A percentile compares a stretch with the other conserved stretches of the same genome.
These are phyloP conservation scores for Trichoderma cornu-damae DNA, from an alignment of 2,329 filamentous ascomycete species.

Conservation along the genomic window DNA sequence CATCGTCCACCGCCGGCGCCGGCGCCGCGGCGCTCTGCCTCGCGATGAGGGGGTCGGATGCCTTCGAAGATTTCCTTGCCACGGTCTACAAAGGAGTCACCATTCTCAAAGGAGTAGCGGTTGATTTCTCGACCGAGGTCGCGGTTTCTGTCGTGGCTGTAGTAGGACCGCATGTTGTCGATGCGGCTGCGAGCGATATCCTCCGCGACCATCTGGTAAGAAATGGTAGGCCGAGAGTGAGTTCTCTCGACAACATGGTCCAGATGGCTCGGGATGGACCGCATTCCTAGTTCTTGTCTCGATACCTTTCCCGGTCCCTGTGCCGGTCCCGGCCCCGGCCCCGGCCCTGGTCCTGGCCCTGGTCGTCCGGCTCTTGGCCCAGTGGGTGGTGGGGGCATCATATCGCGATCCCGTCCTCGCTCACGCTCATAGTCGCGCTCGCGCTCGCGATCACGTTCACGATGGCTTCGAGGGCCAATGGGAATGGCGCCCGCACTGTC, in stretches of 20 bases:
- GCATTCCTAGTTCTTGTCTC: slow-evolving; percentile 27
- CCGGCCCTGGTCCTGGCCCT: slow-evolving; percentile 29
- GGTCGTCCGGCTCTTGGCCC: slow-evolving; percentile 39
- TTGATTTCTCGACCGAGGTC: slow-evolving; percentile 51
- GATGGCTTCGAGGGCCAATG: slow-evolving; percentile 33
- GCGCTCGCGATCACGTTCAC: slow-evolving; percentile 17
- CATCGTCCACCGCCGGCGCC: slow-evolving; percentile 28
- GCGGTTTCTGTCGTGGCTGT: slow-evolving; percentile 38
- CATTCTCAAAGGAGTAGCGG: slow-evolving; percentile 68
- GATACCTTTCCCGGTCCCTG: slow-evolving; percentile 30
- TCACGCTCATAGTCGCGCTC: slow-evolving; percentile 12
- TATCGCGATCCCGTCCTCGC: not conserved
- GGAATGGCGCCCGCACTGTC: slow-evolving; percentile 34
- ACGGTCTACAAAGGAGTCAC: slow-evolving; percentile 62
- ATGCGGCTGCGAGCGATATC: slow-evolving; percentile 61
- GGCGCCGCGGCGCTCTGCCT: slow-evolving; percentile 37
- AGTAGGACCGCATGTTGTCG: slow-evolving; percentile 48
- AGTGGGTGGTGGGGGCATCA: slow-evolving; percentile 25
- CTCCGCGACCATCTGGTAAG: slow-evolving; percentile 55
- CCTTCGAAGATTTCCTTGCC: slow-evolving; percentile 65
- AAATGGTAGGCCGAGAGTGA: slow-evolving; percentile 38
- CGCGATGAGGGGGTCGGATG: slow-evolving; percentile 54
- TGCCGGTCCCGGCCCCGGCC: slow-evolving; percentile 27
- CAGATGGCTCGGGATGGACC: slow-evolving; percentile 22
- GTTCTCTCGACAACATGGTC: slow-evolving; percentile 34